Percentiles rank a stretch among this genome's conserved stretches.
Evolutionary conservation across 2,329 filamentous ascomycete genomes (phyloP).

Genomic region (Claviceps spartinae): DNA sequence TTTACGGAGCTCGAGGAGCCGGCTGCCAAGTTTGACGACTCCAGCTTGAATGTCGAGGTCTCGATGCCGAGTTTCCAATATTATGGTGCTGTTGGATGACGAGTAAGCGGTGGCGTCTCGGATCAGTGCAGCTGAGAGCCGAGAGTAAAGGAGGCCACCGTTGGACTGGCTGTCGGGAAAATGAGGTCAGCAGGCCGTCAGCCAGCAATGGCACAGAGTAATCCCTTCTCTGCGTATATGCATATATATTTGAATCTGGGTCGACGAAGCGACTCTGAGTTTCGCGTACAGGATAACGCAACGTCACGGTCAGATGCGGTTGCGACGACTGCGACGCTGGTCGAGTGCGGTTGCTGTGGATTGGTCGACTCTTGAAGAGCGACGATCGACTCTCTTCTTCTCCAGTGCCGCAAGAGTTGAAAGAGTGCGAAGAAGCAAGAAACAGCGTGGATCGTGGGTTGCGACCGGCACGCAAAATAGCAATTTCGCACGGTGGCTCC

Average conservation of each 20-base stretch:
- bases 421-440: not conserved
- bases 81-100: not conserved
- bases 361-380: not conserved
- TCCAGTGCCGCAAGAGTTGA: not conserved
- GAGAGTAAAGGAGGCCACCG: not conserved
- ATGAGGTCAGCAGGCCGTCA: not conserved
- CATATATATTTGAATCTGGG: not conserved
- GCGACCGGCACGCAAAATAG: not conserved
- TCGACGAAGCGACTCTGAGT: not conserved
- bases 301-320: not conserved
- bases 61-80: constrained; percentile 3
- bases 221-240: not conserved
- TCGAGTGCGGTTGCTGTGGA: not conserved
- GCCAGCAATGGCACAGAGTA: not conserved
- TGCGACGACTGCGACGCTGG: too few relatives aligned
- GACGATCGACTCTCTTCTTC: not conserved
- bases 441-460: not conserved
- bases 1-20: constrained; percentile 42
- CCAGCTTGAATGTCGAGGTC: constrained; percentile 29
- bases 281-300: not conserved
- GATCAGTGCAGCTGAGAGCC: not conserved
- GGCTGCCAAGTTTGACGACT: constrained; percentile 32
- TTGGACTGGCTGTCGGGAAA: not conserved
- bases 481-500: not conserved
- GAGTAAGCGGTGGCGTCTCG: not conserved